Evolutionary conservation across 768 basidiomycete species (phyloP).

Genomic region (Lactarius hatsudake): DNA sequence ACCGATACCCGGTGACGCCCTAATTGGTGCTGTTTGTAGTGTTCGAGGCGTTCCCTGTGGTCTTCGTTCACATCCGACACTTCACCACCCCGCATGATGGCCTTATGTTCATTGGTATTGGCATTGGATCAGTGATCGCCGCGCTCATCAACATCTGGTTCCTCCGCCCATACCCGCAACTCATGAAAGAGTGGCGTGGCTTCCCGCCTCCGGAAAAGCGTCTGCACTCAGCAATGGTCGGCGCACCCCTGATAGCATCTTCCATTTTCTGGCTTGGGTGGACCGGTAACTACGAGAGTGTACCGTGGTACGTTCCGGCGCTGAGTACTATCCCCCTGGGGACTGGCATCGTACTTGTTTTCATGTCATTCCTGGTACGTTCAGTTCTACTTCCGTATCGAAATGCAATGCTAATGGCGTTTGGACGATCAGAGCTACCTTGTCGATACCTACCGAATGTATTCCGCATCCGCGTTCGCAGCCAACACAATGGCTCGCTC

Average conservation of each 20-base stretch:
- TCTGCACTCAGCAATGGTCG: slow-evolving; percentile 10
- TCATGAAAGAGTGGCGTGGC: slow-evolving; percentile 15
- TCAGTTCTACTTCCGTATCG: neutral
- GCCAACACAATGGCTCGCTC: slow-evolving; percentile 16
- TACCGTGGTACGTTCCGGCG: slow-evolving; percentile 20
- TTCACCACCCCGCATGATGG: slow-evolving; percentile 7
- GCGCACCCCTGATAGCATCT: neutral
- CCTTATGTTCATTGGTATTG: slow-evolving; percentile 15
- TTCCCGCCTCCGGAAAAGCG: slow-evolving; percentile 19
- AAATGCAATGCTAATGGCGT: neutral
- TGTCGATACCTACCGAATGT: slow-evolving; percentile 21
- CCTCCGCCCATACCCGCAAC: neutral
- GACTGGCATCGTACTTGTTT: neutral
- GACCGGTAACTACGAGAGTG: slow-evolving; percentile 13
- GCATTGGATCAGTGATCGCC: slow-evolving; percentile 6
- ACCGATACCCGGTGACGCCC: neutral
- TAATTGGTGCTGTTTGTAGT: neutral
- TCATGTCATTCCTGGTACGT: slow-evolving; percentile 19
- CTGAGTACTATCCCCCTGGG: slow-evolving; percentile 14
- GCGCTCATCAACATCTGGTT: neutral
- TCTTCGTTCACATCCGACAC: slow-evolving; percentile 4
- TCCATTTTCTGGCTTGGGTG: slow-evolving; percentile 19
- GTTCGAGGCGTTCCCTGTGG: slow-evolving; percentile 19
- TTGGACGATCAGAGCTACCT: slow-evolving; percentile 13
- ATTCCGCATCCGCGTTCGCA: slow-evolving; percentile 17